Conservation (phyloP, 352 stramenopile genomes). For the Phytophthora multivora region DNA sequence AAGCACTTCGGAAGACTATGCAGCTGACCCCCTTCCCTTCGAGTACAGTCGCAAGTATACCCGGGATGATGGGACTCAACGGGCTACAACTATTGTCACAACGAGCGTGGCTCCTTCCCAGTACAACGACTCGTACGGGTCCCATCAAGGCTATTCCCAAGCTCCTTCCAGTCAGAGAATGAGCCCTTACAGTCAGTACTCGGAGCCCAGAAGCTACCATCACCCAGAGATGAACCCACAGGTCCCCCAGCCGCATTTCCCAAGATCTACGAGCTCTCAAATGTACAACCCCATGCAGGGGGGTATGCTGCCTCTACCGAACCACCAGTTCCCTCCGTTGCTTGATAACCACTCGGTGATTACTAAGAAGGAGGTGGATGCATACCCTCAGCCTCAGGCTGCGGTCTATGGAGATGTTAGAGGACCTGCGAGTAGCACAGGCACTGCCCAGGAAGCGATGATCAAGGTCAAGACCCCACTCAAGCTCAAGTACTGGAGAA, state of each 20-base stretch:
- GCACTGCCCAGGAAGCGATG: constrained; percentile 73
- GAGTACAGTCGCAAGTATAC: constrained; percentile 73
- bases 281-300: constrained; percentile 36
- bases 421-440: constrained; percentile 20
- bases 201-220: constrained; percentile 25
- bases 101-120: constrained; percentile 13
- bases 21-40: constrained; percentile 77
- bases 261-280: constrained; percentile 26
- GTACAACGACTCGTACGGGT: constrained; percentile 45
- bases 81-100: constrained; percentile 3
- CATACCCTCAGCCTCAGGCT: constrained; percentile 30
- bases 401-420: constrained; percentile 15
- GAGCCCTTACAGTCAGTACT: constrained; percentile 34
- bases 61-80: constrained; percentile 21
- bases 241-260: constrained; percentile 36
- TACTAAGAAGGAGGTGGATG: constrained; percentile 47
- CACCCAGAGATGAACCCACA: constrained; percentile 34
- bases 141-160: constrained; percentile 33
- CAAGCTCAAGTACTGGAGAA: constrained; percentile 91
- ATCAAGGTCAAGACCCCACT: constrained; percentile 89
- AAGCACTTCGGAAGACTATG: constrained; percentile 66
- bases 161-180: constrained; percentile 16
- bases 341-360: constrained; percentile 38
- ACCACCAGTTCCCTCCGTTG: constrained; percentile 65
- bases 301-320: constrained; percentile 31